phyloP scores from a whole-genome alignment of 129 eudicot genomes.

The Chrysanthemum seticuspe region DNA sequence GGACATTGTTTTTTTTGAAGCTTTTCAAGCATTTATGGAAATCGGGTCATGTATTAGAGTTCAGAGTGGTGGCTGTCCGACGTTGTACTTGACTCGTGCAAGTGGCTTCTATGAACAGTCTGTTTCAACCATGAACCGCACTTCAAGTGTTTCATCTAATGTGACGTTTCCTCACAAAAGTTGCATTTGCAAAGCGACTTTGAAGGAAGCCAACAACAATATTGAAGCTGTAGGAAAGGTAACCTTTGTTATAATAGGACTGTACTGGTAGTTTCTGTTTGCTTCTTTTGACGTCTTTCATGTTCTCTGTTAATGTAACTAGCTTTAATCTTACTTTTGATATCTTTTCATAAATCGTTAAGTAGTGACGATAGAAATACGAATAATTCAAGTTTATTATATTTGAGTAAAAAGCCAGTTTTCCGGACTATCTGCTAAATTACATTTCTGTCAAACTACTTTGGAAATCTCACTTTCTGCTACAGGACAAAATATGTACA shows the following conservation, averaged over 20 bases:
- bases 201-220: slow-evolving; percentile 31
- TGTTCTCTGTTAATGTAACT: no score
- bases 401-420: not conserved
- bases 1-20: slow-evolving; percentile 22
- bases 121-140: slow-evolving; percentile 1
- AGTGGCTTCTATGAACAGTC: slow-evolving; percentile 17
- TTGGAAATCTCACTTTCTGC: not conserved
- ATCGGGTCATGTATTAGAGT: slow-evolving; percentile 37
- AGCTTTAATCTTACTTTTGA: no score
- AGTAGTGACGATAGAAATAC: no score
- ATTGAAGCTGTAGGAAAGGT: slow-evolving; percentile 34
- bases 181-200: slow-evolving; percentile 36
- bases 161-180: slow-evolving; percentile 28
- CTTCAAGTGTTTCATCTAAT: slow-evolving; percentile 18
- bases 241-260: not conserved
- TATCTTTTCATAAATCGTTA: no score
- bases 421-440: not conserved
- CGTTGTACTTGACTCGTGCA: slow-evolving; percentile 28
- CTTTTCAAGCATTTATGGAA: slow-evolving; percentile 35
- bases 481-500: not conserved
- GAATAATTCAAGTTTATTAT: not conserved
- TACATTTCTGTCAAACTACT: not conserved
- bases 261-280: no score
- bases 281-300: no score
- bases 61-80: slow-evolving; percentile 21